phyloP scores from a whole-genome alignment of 2,329 filamentous ascomycete species.

The Penicillium polonicum region DNA sequence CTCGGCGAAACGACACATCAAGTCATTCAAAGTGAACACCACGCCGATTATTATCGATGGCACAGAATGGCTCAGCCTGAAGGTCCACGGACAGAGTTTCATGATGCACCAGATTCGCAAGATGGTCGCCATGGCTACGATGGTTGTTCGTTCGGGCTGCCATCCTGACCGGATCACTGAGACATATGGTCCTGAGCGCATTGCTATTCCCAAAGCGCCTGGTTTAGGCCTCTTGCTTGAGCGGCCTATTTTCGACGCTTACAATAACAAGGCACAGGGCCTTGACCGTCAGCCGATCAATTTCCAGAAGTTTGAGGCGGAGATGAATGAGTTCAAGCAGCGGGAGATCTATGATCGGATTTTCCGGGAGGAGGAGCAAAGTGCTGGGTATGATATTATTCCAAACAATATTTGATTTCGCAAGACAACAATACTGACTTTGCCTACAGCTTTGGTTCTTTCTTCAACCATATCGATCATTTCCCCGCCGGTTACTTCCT shows the following conservation, averaged over 20 bases:
- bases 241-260: conserved; percentile 83
- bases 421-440: conserved; percentile 1
- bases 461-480: conserved; percentile 77
- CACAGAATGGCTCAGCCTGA: conserved; percentile 92
- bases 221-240: conserved; percentile 85
- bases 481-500: conserved; percentile 71
- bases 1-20: conserved; percentile 86
- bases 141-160: conserved; percentile 82
- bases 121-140: conserved; percentile 90
- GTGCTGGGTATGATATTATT: conserved; percentile 71
- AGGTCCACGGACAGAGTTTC: conserved; percentile 96
- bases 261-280: conserved; percentile 71
- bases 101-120: conserved; percentile 99
- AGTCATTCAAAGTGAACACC: conserved; percentile 77
- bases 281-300: conserved; percentile 69
- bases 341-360: conserved; percentile 88
- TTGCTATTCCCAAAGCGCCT: conserved; percentile 92
- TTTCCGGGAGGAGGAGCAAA: conserved; percentile 82
- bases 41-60: conserved; percentile 80
- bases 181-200: conserved; percentile 68
- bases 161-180: conserved; percentile 68
- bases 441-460: conserved; percentile 64
- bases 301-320: conserved; percentile 72
- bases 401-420: background rate
- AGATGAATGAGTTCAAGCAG: conserved; percentile 88